A percentile compares a stretch with the other conserved stretches of the same genome.
phyloP scores from a whole-genome alignment of 106 monocot genomes.

The Platanthera zijinensis region DNA sequence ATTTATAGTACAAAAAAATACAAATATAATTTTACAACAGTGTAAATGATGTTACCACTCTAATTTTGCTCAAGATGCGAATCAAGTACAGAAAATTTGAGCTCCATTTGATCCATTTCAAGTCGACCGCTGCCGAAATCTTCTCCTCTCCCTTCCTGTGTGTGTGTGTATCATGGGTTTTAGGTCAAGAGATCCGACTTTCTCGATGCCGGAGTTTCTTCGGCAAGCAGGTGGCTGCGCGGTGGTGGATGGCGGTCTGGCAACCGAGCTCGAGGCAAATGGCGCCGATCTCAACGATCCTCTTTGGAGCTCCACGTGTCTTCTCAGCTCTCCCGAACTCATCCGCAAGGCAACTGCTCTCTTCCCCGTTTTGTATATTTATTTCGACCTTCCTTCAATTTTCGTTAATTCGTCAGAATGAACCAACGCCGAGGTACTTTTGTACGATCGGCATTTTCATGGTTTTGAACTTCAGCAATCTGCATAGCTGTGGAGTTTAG shows the following conservation, averaged over 20 bases:
- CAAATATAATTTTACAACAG: too few relatives aligned
- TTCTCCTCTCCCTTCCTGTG: neutral
- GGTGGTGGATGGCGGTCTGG: constrained; percentile 77
- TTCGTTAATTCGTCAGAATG: neutral
- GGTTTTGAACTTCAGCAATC: neutral
- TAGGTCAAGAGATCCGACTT: neutral
- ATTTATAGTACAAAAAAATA: too few relatives aligned
- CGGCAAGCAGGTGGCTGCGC: constrained; percentile 48
- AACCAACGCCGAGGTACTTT: neutral
- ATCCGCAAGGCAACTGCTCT: constrained; percentile 43
- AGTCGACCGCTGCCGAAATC: neutral
- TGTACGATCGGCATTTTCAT: neutral
- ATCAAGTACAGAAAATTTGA: too few relatives aligned
- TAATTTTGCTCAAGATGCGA: too few relatives aligned
- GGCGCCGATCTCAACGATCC: constrained; percentile 92
- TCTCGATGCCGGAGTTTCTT: constrained; percentile 32
- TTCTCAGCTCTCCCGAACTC: constrained; percentile 59
- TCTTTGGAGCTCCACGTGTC: constrained; percentile 82
- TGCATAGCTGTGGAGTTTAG: neutral
- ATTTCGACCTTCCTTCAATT: too few relatives aligned
- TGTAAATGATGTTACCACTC: too few relatives aligned
- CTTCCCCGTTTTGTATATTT: neutral
- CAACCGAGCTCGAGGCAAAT: constrained; percentile 85
- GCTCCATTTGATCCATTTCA: too few relatives aligned
- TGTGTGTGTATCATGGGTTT: constrained; percentile 5